Evolutionary conservation across 257 asterid genomes (phyloP).

Genomic region (Forsythia suspensa): DNA sequence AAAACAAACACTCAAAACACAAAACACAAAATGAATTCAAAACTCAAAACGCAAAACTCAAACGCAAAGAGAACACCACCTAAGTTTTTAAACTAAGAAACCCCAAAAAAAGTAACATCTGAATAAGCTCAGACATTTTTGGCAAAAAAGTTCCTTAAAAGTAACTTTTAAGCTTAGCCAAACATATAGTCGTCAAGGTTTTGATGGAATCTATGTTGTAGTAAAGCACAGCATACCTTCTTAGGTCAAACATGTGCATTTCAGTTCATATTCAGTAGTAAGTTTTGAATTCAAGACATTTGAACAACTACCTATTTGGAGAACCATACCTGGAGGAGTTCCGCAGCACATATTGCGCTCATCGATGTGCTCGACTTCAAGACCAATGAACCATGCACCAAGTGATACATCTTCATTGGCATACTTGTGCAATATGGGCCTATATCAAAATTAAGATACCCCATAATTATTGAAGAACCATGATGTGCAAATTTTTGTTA

Average conservation of each 20-base stretch:
- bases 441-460: background rate
- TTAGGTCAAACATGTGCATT: background rate
- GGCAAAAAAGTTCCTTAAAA: background rate
- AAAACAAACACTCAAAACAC: too few relatives aligned
- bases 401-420: slow-evolving; percentile 41
- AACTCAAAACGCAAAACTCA: too few relatives aligned
- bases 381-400: slow-evolving; percentile 38
- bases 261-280: slow-evolving; percentile 2
- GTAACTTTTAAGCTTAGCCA: background rate
- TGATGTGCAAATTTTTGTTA: background rate
- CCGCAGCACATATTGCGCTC: slow-evolving; percentile 33
- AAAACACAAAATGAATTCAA: too few relatives aligned
- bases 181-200: background rate
- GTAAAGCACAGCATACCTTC: too few relatives aligned
- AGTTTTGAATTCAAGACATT: background rate
- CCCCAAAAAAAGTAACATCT: background rate
- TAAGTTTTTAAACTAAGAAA: too few relatives aligned
- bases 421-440: slow-evolving; percentile 30
- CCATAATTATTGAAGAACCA: background rate
- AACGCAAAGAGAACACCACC: too few relatives aligned
- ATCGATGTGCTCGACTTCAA: slow-evolving; percentile 32
- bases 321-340: slow-evolving; percentile 24
- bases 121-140: background rate
- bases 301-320: background rate
- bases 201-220: background rate